These are phyloP conservation scores for Hanseniaspora jakobsenii DNA, from an alignment of 805 yeast species.

Conservation along the genomic window DNA sequence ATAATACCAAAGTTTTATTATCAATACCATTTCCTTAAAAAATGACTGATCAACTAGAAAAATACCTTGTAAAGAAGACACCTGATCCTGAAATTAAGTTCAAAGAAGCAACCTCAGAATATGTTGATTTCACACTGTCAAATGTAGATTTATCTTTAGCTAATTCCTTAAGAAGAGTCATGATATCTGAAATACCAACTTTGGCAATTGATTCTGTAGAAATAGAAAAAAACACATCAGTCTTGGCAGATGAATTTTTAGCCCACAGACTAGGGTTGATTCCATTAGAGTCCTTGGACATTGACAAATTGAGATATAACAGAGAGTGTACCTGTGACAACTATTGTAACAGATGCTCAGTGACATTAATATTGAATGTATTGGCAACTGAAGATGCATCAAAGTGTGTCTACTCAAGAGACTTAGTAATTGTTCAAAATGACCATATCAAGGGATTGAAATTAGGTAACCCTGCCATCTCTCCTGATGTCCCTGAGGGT, in stretches of 20 bases:
- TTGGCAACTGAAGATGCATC: slow-evolving; percentile 77
- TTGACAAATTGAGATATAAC: slow-evolving; percentile 72
- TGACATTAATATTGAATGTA: slow-evolving; percentile 75
- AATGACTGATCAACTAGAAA: slow-evolving; percentile 3
- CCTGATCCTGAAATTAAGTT: slow-evolving; percentile 73
- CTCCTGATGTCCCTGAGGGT: slow-evolving; percentile 67
- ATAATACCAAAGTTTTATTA: too few relatives aligned
- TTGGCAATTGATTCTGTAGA: slow-evolving; percentile 93
- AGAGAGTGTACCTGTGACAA: slow-evolving; percentile 97
- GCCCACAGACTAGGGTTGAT: slow-evolving; percentile 88
- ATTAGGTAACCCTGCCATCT: slow-evolving; percentile 69
- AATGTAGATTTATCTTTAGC: slow-evolving; percentile 85
- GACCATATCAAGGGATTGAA: slow-evolving; percentile 32
- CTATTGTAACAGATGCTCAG: slow-evolving; percentile 91
- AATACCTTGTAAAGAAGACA: slow-evolving; percentile 18
- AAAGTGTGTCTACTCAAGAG: slow-evolving; percentile 81
- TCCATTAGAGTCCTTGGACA: slow-evolving; percentile 75
- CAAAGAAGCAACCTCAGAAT: slow-evolving; percentile 72
- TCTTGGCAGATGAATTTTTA: slow-evolving; percentile 90
- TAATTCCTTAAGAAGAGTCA: slow-evolving; percentile 78
- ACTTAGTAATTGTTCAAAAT: slow-evolving; percentile 40
- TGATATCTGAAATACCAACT: slow-evolving; percentile 95
- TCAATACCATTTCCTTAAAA: background rate
- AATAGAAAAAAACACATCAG: slow-evolving; percentile 83
- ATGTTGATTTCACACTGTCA: slow-evolving; percentile 77